Evolutionary conservation across 441 rosid species (phyloP).

Genomic region (Erodium texanum): DNA sequence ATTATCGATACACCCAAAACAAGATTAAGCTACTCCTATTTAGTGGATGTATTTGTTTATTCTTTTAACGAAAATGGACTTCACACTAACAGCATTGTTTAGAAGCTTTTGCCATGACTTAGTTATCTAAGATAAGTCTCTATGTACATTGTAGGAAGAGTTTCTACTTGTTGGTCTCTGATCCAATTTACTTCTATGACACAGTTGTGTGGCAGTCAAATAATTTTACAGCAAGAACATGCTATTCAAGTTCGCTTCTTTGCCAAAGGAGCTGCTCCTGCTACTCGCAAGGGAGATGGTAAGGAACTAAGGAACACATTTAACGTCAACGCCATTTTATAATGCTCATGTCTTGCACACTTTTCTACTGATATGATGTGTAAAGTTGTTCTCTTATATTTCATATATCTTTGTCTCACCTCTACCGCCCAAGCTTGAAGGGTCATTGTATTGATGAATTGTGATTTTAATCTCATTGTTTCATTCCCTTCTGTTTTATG

Average conservation of each 20-base stretch:
- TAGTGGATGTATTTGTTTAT: neutral
- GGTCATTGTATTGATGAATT: neutral
- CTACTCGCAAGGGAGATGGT: constrained; percentile 83
- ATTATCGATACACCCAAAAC: neutral
- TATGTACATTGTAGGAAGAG: neutral
- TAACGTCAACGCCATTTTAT: constrained; percentile 5
- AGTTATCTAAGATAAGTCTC: neutral
- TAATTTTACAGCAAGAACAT: constrained; percentile 40
- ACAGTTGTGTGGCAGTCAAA: constrained; percentile 51
- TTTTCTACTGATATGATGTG: neutral
- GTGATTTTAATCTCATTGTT: neutral
- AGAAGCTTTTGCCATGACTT: neutral
- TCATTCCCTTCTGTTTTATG: neutral
- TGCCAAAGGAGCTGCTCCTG: constrained; percentile 65
- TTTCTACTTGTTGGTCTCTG: neutral
- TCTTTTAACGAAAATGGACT: neutral
- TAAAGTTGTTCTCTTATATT: neutral
- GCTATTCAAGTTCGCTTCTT: constrained; percentile 55
- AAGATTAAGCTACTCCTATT: neutral
- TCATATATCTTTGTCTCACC: neutral
- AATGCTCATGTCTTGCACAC: neutral
- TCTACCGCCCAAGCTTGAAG: neutral
- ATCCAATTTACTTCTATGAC: neutral
- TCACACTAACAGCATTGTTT: neutral
- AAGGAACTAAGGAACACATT: constrained; percentile 30